phyloP scores from a whole-genome alignment of 108 stramenopile species.

The Conticribra weissflogii region DNA sequence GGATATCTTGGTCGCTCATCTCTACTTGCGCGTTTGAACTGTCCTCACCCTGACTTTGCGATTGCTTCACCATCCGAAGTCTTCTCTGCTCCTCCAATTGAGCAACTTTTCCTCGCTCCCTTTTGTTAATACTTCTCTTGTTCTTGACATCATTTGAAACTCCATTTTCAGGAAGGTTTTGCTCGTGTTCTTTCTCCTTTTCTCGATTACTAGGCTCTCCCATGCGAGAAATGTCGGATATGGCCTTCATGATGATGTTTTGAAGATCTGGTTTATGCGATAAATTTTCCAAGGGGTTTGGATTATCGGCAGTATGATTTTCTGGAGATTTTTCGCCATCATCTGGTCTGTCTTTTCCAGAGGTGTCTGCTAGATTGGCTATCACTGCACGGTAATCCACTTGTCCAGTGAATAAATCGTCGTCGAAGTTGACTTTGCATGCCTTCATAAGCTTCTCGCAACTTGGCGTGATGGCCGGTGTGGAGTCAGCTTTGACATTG shows the following conservation, averaged over 20 bases:
- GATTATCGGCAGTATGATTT: no score
- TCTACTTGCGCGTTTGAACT: background rate
- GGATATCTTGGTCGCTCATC: background rate
- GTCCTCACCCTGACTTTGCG: background rate
- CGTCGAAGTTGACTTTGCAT: background rate
- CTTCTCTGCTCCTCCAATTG: conserved; percentile 40
- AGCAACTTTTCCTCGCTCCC: conserved; percentile 6
- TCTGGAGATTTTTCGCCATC: no score
- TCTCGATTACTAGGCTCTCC: conserved; percentile 13
- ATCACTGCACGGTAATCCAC: background rate
- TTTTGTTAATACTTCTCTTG: background rate
- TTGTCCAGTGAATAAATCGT: background rate
- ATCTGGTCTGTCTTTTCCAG: background rate
- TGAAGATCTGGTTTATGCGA: conserved; percentile 1
- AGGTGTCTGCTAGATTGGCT: background rate
- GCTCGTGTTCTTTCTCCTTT: background rate
- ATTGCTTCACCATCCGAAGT: conserved; percentile 8
- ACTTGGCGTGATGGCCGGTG: background rate
- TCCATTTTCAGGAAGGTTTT: background rate
- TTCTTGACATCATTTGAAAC: background rate
- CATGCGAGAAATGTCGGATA: conserved; percentile 21
- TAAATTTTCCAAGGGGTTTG: conserved; percentile 9
- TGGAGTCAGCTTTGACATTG: background rate
- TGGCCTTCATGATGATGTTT: background rate
- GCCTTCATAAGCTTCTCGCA: background rate